phyloP scores from a whole-genome alignment of 78 protist species.

The Protostelium mycophagum region DNA sequence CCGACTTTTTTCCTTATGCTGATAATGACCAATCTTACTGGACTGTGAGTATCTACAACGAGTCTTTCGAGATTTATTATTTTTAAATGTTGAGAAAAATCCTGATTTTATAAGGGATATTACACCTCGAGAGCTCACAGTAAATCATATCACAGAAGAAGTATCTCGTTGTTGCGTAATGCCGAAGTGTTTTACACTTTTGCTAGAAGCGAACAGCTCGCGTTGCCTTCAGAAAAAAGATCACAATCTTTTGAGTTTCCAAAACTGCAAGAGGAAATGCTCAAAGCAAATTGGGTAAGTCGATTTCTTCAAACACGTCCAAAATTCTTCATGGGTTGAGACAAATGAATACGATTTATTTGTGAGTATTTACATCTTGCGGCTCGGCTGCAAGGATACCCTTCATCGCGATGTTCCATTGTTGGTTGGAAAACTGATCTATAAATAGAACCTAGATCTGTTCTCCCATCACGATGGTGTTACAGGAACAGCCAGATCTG shows the following conservation, averaged over 20 bases:
- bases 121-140: conserved; percentile 4
- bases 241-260: neutral
- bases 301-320: too few relatives aligned
- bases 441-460: neutral
- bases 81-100: neutral
- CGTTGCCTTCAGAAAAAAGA: neutral
- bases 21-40: conserved; percentile 29
- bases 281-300: conserved; percentile 4
- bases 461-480: conserved; percentile 69
- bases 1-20: conserved; percentile 72
- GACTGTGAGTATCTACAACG: conserved; percentile 42
- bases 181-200: conserved; percentile 45
- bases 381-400: neutral
- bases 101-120: neutral
- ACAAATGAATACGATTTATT: neutral
- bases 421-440: neutral
- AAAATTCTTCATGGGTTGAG: too few relatives aligned
- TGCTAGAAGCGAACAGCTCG: conserved; percentile 12
- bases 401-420: too few relatives aligned
- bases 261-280: neutral
- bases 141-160: conserved; percentile 8
- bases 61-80: too few relatives aligned
- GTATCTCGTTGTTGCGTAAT: neutral
- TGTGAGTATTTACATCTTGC: neutral
- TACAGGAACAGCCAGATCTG: conserved; percentile 63